These are phyloP conservation scores for Ogataea pini DNA, from an alignment of 805 yeast genomes.

Conservation along the genomic window DNA sequence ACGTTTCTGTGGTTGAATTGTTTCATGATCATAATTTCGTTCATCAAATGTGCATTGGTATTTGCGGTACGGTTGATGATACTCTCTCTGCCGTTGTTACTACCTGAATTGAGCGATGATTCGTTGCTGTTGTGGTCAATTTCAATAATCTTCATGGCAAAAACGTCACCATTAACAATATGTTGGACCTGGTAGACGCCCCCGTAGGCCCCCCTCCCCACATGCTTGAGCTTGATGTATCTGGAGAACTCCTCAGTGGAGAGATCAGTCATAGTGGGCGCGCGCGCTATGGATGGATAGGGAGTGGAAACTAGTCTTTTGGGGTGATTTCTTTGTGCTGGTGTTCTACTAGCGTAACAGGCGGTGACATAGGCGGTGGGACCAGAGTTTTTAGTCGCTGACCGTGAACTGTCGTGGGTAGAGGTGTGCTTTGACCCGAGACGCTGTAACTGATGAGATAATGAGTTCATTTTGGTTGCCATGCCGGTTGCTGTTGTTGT, in stretches of 20 bases:
- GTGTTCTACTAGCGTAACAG: background rate
- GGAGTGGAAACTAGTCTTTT: constrained; percentile 6
- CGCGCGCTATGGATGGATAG: constrained; percentile 5
- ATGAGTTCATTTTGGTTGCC: constrained; percentile 3
- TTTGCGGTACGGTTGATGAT: constrained; percentile 1
- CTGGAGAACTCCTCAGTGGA: constrained; percentile 32
- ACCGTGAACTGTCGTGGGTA: background rate
- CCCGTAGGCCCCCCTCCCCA: constrained; percentile 94
- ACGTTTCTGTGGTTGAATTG: constrained; percentile 66
- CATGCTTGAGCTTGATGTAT: constrained; percentile 55
- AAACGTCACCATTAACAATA: constrained; percentile 11
- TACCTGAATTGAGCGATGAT: constrained; percentile 5
- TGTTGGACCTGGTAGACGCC: constrained; percentile 56
- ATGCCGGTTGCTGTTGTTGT: background rate
- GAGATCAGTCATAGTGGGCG: constrained; percentile 19
- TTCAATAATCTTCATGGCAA: constrained; percentile 30
- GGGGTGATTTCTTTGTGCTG: background rate
- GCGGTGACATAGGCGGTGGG: constrained; percentile 3
- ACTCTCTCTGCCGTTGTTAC: constrained; percentile 1
- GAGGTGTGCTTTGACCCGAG: constrained; percentile 5
- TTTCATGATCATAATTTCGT: constrained; percentile 66
- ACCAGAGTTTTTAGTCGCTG: background rate
- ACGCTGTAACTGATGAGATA: constrained; percentile 4
- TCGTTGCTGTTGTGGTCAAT: constrained; percentile 10
- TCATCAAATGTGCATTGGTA: constrained; percentile 46